phyloP scores from a whole-genome alignment of 306 rosid species.

The Lathyrus aphaca region DNA sequence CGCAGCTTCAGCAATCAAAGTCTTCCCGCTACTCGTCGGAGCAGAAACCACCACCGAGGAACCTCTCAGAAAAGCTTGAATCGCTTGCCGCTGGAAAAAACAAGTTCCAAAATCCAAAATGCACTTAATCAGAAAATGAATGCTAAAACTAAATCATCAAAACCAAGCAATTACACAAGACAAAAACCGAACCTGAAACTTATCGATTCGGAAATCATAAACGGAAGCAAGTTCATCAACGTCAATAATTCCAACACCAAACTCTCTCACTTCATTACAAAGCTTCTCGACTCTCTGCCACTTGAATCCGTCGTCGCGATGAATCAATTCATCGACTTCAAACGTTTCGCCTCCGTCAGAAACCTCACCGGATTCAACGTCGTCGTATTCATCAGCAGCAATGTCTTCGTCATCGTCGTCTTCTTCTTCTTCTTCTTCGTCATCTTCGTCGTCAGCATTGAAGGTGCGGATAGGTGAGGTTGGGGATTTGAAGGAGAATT shows the following conservation, averaged over 20 bases:
- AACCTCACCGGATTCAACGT: slow-evolving; percentile 49
- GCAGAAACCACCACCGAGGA: slow-evolving; percentile 97
- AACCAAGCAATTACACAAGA: not conserved
- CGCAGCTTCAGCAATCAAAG: slow-evolving; percentile 93
- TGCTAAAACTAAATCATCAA: not conserved
- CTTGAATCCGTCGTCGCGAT: slow-evolving; percentile 60
- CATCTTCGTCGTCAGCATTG: slow-evolving; percentile 58
- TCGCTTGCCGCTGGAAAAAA: slow-evolving; percentile 67
- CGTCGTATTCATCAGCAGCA: slow-evolving; percentile 83
- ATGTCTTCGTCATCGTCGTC: slow-evolving; percentile 54
- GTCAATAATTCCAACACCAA: slow-evolving; percentile 76
- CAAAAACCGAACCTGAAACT: slow-evolving; percentile 67
- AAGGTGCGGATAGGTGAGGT: slow-evolving; percentile 50
- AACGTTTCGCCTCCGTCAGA: slow-evolving; percentile 51
- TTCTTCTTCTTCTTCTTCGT: slow-evolving; percentile 52
- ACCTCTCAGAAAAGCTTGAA: slow-evolving; percentile 86
- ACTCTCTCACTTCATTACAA: slow-evolving; percentile 65
- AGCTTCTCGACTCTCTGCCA: slow-evolving; percentile 95
- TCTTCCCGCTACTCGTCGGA: slow-evolving; percentile 97
- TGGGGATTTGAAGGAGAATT: slow-evolving; percentile 50
- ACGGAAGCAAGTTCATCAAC: slow-evolving; percentile 76
- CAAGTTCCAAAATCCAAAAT: not conserved
- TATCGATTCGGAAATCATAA: slow-evolving; percentile 86
- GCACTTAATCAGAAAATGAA: not conserved
- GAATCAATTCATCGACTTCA: slow-evolving; percentile 26